Evolutionary conservation across 352 stramenopile species (phyloP), one percentile per base, ranked within the genome.

Genomic region (Phytophthora podocarpi): DNA sequence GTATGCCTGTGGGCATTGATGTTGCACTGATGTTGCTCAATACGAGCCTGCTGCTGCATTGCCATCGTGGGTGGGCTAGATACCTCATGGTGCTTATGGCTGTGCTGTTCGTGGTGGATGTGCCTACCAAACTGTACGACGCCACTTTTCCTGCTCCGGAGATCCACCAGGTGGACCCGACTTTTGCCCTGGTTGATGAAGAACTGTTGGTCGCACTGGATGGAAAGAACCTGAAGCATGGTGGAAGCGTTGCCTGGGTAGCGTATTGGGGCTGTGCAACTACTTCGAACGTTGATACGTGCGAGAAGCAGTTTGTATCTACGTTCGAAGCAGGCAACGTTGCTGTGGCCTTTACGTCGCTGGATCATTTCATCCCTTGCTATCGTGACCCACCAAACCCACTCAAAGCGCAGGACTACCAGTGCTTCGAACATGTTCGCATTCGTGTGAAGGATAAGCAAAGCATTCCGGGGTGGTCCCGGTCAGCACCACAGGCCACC

Each of bases 361-460:
- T 91, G 10, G 86, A 95, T 42, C 86, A 90, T 53, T 95, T 85
- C 50, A 92, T 95, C 23, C 86, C 86, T n/a, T 95, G 86, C 64
- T 95, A 95, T 55, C 84, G 81, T 42, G 78, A 88, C 30, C 82
- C 86, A 8, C 84, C 84, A 11, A 91, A 93, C 41, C 78, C 80
- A 23, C 64, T 93, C 1, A 91, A 91, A 35, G 75, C 72, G 2
- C 80, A 88, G 59, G 80, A 93, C 13, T 93, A 78, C 31, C 45
- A 60, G 26, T 95, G 86, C 49, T 95, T 90, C 50, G 70, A 87
- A 46, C 37, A 78, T 55, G 58, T 93, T 47, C 80, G 77, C 1
- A 62, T 95, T 52, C 82, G 84, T 35, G 86, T 95, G 16, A 95
- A 93, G 58, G 76, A 89, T 49, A 85, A 76, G 27, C 66, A 89